These are phyloP conservation scores for Penicillium capsulatum DNA, from an alignment of 2,329 filamentous ascomycete species.

Conservation along the genomic window DNA sequence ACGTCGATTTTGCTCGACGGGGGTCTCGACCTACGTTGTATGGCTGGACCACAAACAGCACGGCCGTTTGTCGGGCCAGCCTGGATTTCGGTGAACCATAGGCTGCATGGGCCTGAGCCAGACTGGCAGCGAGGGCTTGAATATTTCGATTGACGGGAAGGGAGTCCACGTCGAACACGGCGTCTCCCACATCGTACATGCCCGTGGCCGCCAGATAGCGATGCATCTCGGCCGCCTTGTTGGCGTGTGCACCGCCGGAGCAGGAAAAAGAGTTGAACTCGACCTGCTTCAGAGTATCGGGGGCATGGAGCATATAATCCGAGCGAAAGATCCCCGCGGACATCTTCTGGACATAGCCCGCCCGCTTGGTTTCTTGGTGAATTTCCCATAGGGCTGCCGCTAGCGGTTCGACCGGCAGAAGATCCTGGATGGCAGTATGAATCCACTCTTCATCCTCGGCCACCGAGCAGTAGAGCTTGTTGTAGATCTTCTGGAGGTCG, in stretches of 20 bases:
- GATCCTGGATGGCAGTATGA: conserved; percentile 25
- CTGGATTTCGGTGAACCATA: conserved; percentile 26
- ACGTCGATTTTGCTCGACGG: neutral
- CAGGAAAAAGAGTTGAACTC: conserved; percentile 47
- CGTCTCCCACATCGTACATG: conserved; percentile 19
- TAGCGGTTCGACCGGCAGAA: conserved; percentile 35
- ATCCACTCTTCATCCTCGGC: conserved; percentile 43
- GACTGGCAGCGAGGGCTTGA: conserved; percentile 26
- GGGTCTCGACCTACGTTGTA: conserved; percentile 26
- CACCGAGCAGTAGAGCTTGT: conserved; percentile 52
- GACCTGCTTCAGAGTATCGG: conserved; percentile 39
- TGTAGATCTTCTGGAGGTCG: conserved; percentile 57
- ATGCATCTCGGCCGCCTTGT: conserved; percentile 43
- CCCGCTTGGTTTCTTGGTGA: conserved; percentile 28
- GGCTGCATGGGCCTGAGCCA: conserved; percentile 32
- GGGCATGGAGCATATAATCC: conserved; percentile 45
- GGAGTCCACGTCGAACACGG: conserved; percentile 4
- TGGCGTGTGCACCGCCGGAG: conserved; percentile 41
- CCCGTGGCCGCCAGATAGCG: conserved; percentile 27
- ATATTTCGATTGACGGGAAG: conserved; percentile 36
- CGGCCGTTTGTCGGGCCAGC: conserved; percentile 24
- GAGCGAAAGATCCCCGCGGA: conserved; percentile 42
- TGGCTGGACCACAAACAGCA: conserved; percentile 45
- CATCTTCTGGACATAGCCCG: conserved; percentile 30
- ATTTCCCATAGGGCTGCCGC: conserved; percentile 39